Conservation (phyloP, 768 basidiomycete genomes). For the Trametes punicea region DNA sequence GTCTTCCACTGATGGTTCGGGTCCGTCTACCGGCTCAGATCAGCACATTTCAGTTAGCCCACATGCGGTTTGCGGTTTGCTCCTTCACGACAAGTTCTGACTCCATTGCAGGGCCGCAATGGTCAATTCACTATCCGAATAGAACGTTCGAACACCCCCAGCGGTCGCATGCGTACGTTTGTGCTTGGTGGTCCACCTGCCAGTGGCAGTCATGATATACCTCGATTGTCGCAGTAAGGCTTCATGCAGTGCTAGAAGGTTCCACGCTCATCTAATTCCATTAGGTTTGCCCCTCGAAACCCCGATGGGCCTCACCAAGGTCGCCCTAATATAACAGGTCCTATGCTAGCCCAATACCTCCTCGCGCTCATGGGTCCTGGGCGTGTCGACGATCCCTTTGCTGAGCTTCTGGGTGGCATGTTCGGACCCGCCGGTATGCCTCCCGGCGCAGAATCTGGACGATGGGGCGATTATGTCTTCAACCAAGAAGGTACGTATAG, state of each 20-base stretch:
- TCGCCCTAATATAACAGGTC: constrained; percentile 48
- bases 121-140: constrained; percentile 22
- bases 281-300: constrained; percentile 43
- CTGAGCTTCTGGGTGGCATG: constrained; percentile 40
- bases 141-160: constrained; percentile 23
- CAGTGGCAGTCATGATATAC: constrained; percentile 20
- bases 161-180: constrained; percentile 33
- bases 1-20: not conserved
- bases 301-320: constrained; percentile 19
- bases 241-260: constrained; percentile 4
- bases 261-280: constrained; percentile 15
- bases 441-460: constrained; percentile 43
- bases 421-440: constrained; percentile 22
- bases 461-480: constrained; percentile 90
- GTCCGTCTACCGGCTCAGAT: not conserved
- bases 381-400: constrained; percentile 41
- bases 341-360: constrained; percentile 71
- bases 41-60: not conserved
- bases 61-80: not conserved
- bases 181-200: constrained; percentile 36
- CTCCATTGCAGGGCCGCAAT: not conserved
- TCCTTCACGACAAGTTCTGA: constrained; percentile 13
- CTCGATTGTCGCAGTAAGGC: constrained; percentile 26
- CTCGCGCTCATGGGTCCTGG: constrained; percentile 51
- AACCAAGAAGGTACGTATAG: constrained; percentile 70